Base-by-base conservation (phyloP, 2,329 filamentous ascomycete genomes). In the Nigrospora osmanthi region DNA sequence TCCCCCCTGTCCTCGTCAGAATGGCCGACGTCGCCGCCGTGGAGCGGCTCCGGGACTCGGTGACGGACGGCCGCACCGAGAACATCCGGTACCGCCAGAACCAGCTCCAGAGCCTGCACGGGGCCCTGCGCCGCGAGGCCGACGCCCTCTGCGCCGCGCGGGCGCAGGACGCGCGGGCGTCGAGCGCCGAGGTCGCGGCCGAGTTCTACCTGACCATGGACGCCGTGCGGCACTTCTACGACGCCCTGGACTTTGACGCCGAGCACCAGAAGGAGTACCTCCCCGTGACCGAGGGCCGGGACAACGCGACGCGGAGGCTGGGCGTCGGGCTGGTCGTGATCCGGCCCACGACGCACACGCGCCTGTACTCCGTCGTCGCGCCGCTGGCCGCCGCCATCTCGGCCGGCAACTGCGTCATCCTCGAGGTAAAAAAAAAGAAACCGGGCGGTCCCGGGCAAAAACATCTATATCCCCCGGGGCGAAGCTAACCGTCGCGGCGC, bases 81-180 rank as follows among this genome's bases (percentile, higher is more conserved):
- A 66, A 64, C 46, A 56, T 61, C 19, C 55, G 62, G 14, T 68
- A 63, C 49, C 61, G 63, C 2, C 66, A 69, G 44, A 48, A 54
- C 5, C 66, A 69, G 47, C 62, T 71, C 17, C 57, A 60, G 36
- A 51, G 50, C 10, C 54, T 71, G 1, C 67, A 69, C 44, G 40
- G 54, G 2, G 41, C 50, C 1, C 52, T 72, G 9, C 45, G 59
- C 6, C 48, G 54, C 14, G 47, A 58, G 32, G 52, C 58, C 16
- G 51, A 51, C 2, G 44, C 52, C 3, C 57, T 70, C 38, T 56
- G 56, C 38, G 51, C 54, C 37, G 62, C 63, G 1, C 57, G 68
- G 30, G 44, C 47, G 10, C 41, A 50, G 2, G 66, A 69, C 38
- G 56, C 60, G 1, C 51, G 52, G 1, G 46, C 55, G 33, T 52